phyloP scores from a whole-genome alignment of 2,329 filamentous ascomycete genomes.

The Neofusicoccum parvum region DNA sequence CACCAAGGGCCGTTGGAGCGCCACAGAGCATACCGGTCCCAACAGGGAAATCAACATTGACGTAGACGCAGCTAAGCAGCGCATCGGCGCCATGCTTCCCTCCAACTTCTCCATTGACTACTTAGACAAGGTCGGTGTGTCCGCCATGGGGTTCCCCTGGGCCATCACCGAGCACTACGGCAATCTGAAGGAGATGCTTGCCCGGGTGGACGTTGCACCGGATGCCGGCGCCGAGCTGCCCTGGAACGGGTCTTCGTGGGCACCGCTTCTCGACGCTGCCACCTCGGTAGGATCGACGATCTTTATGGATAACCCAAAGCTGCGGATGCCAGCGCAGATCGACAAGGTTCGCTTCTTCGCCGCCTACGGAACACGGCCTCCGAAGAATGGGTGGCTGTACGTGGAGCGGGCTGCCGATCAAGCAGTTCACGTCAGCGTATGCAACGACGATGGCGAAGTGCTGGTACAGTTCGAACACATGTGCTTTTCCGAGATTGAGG shows the following conservation, averaged over 20 bases:
- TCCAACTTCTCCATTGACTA: slow-evolving; percentile 43
- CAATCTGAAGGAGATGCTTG: slow-evolving; percentile 44
- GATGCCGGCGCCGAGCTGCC: slow-evolving; percentile 21
- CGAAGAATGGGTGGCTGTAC: slow-evolving; percentile 31
- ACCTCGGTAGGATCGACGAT: slow-evolving; percentile 47
- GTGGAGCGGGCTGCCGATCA: slow-evolving; percentile 29
- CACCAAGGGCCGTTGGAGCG: slow-evolving; percentile 28
- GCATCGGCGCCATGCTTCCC: slow-evolving; percentile 30
- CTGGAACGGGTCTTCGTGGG: slow-evolving; percentile 40
- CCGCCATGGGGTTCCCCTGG: slow-evolving; percentile 48
- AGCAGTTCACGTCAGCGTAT: slow-evolving; percentile 35
- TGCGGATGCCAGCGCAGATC: slow-evolving; percentile 43
- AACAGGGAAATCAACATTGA: slow-evolving; percentile 21
- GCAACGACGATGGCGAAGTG: slow-evolving; percentile 32
- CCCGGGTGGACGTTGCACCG: slow-evolving; percentile 41
- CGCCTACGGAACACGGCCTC: slow-evolving; percentile 24
- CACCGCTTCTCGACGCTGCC: slow-evolving; percentile 43
- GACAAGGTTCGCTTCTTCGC: slow-evolving; percentile 31
- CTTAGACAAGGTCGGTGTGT: slow-evolving; percentile 42
- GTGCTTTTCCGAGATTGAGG: slow-evolving; percentile 45
- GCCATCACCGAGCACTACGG: slow-evolving; percentile 42
- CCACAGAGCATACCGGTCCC: neutral
- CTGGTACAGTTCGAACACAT: slow-evolving; percentile 39
- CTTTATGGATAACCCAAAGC: slow-evolving; percentile 39
- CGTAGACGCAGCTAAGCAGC: slow-evolving; percentile 25